These are phyloP conservation scores for Yamadazyma songkhlaensis DNA, from an alignment of 1,139 yeast genomes.

Conservation along the genomic window DNA sequence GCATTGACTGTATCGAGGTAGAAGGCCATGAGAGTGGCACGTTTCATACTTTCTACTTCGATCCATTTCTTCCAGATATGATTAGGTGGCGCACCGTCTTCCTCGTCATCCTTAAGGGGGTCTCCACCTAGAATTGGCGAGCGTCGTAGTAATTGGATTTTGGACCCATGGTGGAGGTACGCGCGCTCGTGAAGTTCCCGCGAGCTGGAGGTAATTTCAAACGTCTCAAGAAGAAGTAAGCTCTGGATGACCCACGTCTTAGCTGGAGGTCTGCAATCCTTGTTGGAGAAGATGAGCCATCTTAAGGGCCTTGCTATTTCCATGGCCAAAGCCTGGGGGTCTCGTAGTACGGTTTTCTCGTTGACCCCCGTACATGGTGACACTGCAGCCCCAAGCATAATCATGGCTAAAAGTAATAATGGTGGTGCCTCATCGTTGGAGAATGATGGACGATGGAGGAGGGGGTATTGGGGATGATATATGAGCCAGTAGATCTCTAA, in stretches of 20 bases:
- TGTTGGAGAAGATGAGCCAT: conserved; percentile 55
- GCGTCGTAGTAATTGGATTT: conserved; percentile 65
- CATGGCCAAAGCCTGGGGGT: conserved; percentile 22
- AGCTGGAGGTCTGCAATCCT: conserved; percentile 53
- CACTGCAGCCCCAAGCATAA: conserved; percentile 53
- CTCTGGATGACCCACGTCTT: conserved; percentile 65
- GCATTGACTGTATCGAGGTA: conserved; percentile 32
- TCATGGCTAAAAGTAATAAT: conserved; percentile 51
- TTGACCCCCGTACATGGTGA: conserved; percentile 16
- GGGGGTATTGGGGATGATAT: conserved; percentile 60
- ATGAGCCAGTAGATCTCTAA: conserved; percentile 48
- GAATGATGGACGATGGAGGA: conserved; percentile 61
- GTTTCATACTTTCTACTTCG: conserved; percentile 30
- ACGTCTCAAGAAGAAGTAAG: conserved; percentile 55
- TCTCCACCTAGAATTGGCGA: conserved; percentile 68
- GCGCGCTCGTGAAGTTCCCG: conserved; percentile 65
- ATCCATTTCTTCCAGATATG: conserved; percentile 30
- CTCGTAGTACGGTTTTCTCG: conserved; percentile 13
- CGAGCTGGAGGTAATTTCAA: conserved; percentile 48
- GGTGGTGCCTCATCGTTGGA: conserved; percentile 50
- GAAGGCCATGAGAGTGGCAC: conserved; percentile 31
- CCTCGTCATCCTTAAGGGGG: conserved; percentile 33
- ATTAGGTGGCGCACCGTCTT: conserved; percentile 16
- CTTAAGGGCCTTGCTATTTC: conserved; percentile 61
- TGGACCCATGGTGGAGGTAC: conserved; percentile 70